Base-by-base conservation (phyloP, 768 basidiomycete species). In the Leccinum subtestaceum region DNA sequence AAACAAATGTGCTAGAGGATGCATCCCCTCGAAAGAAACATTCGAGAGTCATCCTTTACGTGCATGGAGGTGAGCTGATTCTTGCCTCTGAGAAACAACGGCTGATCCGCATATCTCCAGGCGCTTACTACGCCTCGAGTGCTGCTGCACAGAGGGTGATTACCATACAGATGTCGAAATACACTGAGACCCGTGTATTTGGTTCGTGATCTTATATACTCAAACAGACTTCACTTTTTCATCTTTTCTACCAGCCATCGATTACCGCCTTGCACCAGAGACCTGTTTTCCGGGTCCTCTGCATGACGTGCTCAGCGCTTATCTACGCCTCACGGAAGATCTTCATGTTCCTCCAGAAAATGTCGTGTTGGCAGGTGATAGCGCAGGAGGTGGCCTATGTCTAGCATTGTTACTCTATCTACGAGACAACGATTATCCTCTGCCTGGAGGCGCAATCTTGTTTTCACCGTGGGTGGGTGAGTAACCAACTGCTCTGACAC, bases 391-490 rank as follows among this genome's bases (percentile, higher is more conserved):
- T 27, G 95, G 91, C 0, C 75, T 99, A 5, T 79, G 85, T 25
- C 81, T 98, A 1, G 95, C 93, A 0, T 75, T 95, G 50, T 75
- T 96, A 56, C 88, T 98, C 85, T 99, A 99, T 71, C 83, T 99
- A 17, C 81, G 96, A n/a, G 96, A 99, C 69, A 89, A 95, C 63
- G 76, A 78, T 15, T 95, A 96, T 70, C 82, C 88, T 1, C 67
- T 96, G 5, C 96, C 96, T 9, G 84, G 88, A 29, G 93, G 88
- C 4, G 88, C 88, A 8, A 91, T 98, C 29, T 72, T 97, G 40
- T 87, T 98, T 84, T 94, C 89, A 23, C 95, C 95, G 5, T 98
- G 95, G 95, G 93, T 96, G 63, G 94, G 95, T 88, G 59, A 77
- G 91, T 83, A 29, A 19, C 15, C 82, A 31, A n/a, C 17, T 56